Evolutionary conservation across 2,329 filamentous ascomycete species (phyloP), one percentile per base, ranked within the genome.

Genomic region (Fusarium subglutinans): DNA sequence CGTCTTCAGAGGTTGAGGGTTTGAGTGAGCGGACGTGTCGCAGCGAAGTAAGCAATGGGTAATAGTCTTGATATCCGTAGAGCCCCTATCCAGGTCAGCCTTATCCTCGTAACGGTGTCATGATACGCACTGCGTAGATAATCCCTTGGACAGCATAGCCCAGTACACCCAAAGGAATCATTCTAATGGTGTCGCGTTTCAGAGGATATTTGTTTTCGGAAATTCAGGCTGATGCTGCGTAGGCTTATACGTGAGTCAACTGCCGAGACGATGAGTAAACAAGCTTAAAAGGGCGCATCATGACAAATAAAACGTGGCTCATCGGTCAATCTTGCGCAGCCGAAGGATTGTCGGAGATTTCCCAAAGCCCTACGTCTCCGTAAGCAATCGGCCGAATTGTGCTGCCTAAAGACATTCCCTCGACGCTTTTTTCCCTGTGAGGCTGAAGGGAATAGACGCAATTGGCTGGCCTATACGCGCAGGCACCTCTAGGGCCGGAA

Each of bases 391-490:
- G 35, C 22, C n/a, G 15, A 33, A 28, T 61, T 40, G 28, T 26
- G 55, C 40, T 37, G 40, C 24, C 35, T 40, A 28, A 14, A 30
- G 30, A 4, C 30, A 30, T 30, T 30, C 30, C 8, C 15, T 51
- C 22, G 48, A 30, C 22, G 22, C 17, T 13, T 20, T 24, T 22
- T 6, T 33, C 30, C 30, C 12, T 33, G 28, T 33, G 26, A 66
- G 64, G 62, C 64, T 44, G 38, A 24, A 22, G 7, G 10, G 2
- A 10, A 14, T 4, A 11, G 17, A 22, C 4, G 20, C 18, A 33
- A 67, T 67, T 67, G 64, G 64, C 22, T 18, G 13, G 17, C 33
- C 44, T 50, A 50, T 67, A 67, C 63, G 63, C 64, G 26, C n/a
- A 51, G 5, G n/a, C n/a, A n/a, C 33, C 35, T 47, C 13, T 33